Base-by-base conservation (phyloP, 202 grass and related monocot species). In the Tripidium arundinaceum region DNA sequence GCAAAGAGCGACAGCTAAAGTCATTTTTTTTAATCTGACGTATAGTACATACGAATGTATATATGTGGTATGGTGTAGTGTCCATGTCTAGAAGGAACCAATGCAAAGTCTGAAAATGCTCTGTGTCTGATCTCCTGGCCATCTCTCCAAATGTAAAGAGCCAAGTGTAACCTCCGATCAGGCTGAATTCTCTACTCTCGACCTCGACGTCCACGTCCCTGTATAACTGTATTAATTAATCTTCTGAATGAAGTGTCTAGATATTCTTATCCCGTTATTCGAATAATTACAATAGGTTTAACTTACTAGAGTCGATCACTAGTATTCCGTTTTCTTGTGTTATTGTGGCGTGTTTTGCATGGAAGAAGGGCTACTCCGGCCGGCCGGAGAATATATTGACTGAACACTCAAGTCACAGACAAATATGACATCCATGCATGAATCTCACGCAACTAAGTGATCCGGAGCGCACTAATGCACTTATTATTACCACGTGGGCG, bases 1-100 rank as follows among this genome's bases (percentile, higher is more conserved):
- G 9, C 0, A 50, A 47, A 12, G 43, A 50, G 26, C 8, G 27
- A 50, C 69, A 33, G 68, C 15, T n/a, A 31, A 0, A 8, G 10
- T 6, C 28, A n/a, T 11, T 7, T 40, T 40, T 54, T 25, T 14
- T 36, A 46, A 49, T 70, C 28, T 1, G 3, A 43, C 46, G 15
- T 2, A 33, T 1, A 29, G 43, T 6, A 50, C 9, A 38, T 4
- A 49, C n/a, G 11, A 0, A 34, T 22, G 22, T 46, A 19, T 39
- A 8, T 72, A n/a, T 62, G 5, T 62, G 22, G 57, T 75, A 21
- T 64, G 47, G 11, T 75, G 43, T 39, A 29, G 0, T 72, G 60
- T 78, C 59, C 67, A 58, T 83, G 80, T 62, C 75, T 74, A 79
- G 75, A 83, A 87, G 26, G 22, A 68, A 16, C 74, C 0, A 54